Evolutionary conservation across 768 basidiomycete species (phyloP), one percentile per base, ranked within the genome.

Genomic region (Boletus reticulatus): DNA sequence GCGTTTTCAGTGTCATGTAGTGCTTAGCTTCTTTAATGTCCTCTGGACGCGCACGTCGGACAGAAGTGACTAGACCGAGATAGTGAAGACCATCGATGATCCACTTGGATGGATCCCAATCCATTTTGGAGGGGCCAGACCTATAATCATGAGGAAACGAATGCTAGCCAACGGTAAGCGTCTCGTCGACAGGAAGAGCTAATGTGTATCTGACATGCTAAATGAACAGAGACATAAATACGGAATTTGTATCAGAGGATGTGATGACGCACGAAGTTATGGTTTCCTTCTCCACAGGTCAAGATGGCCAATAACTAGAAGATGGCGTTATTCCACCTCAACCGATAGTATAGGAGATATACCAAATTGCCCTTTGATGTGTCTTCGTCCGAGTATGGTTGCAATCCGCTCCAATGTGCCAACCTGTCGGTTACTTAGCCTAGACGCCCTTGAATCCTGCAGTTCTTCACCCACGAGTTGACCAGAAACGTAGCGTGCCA

Each of bases 81-180:
- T 27, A 31, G 44, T 38, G 48, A 20, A 58, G 56, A 17, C 37
- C 38, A 17, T 58, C 43, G 24, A 51, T 58, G 34, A 58, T 47
- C 57, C 57, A 58, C 38, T 58, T 58, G n/a, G 57, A 58, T 19
- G 57, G 56, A 27, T 58, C 57, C 57, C 57, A 58, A 22, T 58
- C 56, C 19, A 58, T 29, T 31, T 34, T 51, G 27, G 48, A 58
- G 20, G 57, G 57, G 11, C 57, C 48, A 22, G 57, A 58, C 20
- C 57, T 45, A 27, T 58, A 58, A 37, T 58, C 57, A 32, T 58
- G 56, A n/a, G 57, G 56, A 46, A 58, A 58, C 14, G 57, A n/a
- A 14, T 58, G 56, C 57, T 58, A 43, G 13, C 10, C 34, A 43
- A 38, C 4, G 31, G 56, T 57, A 14, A 57, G 56, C n/a, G 16